These are phyloP conservation scores for Arachnomyces sp. DNA, from an alignment of 2,329 filamentous ascomycete genomes.

Conservation along the genomic window DNA sequence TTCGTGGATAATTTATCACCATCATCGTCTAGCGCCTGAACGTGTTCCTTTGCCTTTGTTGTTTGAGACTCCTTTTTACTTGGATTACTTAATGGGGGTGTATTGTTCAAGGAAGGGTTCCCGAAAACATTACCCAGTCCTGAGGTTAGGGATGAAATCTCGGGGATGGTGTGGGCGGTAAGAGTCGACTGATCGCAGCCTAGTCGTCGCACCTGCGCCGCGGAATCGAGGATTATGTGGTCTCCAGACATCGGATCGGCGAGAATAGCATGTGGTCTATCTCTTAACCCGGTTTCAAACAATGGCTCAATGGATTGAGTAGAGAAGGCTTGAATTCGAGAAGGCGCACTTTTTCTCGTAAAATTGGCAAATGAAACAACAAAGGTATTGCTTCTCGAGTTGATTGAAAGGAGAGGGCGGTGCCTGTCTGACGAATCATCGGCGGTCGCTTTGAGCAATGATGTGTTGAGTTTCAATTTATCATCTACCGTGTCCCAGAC, in stretches of 20 bases:
- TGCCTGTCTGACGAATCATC: conserved; percentile 5
- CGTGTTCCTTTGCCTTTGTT: too few relatives aligned
- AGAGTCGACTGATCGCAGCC: conserved; percentile 20
- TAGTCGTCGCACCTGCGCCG: conserved; percentile 58
- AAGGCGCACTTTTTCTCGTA: conserved; percentile 31
- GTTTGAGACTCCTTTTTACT: too few relatives aligned
- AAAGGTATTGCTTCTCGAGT: conserved; percentile 57
- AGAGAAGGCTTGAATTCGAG: conserved; percentile 58
- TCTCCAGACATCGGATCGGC: conserved; percentile 59
- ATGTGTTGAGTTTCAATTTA: conserved; percentile 59
- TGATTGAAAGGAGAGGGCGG: conserved; percentile 54
- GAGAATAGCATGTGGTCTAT: conserved; percentile 59
- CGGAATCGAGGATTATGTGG: conserved; percentile 68
- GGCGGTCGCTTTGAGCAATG: conserved; percentile 35
- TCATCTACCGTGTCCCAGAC: conserved; percentile 83
- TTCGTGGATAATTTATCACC: conserved; percentile 16
- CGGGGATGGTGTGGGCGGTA: conserved; percentile 17
- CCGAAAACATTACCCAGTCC: conserved; percentile 31
- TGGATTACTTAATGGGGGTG: conserved; percentile 1
- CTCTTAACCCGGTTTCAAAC: conserved; percentile 47
- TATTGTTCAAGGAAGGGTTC: conserved; percentile 2
- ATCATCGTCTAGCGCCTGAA: conserved; percentile 1
- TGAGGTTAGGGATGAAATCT: conserved; percentile 20
- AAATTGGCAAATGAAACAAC: conserved; percentile 51
- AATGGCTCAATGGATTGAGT: conserved; percentile 53